Base-by-base conservation (phyloP, 306 rosid species). In the Vachellia collinsii region DNA sequence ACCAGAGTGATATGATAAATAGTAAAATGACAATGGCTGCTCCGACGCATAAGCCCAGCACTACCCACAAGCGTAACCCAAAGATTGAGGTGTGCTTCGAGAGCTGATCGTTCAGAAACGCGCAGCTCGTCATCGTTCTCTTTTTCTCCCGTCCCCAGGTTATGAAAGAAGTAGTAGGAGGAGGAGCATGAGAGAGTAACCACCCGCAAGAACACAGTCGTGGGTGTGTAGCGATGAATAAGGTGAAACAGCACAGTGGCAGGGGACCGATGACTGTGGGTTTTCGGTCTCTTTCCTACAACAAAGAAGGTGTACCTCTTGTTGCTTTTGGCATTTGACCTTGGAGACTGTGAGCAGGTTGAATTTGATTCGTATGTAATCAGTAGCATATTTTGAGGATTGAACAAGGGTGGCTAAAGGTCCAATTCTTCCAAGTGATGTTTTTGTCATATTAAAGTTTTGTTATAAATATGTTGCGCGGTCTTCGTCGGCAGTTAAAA, bases 61-160 rank as follows among this genome's bases (percentile, higher is more conserved):
- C 51, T 14, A 68, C 72, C 72, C 72, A 68, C 9, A 68, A 16
- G 3, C 72, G 34, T 41, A 68, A 68, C 34, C 72, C 72, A n/a
- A 68, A 41, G 19, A 68, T 41, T n/a, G 72, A 68, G 9, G 72
- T 68, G 20, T 68, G 72, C 72, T 68, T 68, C 20, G 72, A 68
- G 34, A 68, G 72, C 72, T 41, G 36, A 68, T 68, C 50, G 4
- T 68, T 68, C 50, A 68, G 72, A 68, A 68, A 68, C 17, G 72
- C 50, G 6, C 41, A 68, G 50, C 25, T 68, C 2, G 72, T 41
- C 72, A 68, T 68, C 20, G 29, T 43, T 68, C 72, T 9, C 72
- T 68, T 39, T 17, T 67, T 3, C 44, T 25, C 39, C 38, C 65
- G 14, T 23, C 39, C 67, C 67, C 6, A 11, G 7, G 6, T 38